phyloP scores from a whole-genome alignment of 2,329 filamentous ascomycete species.

The Colletotrichum eleusines region DNA sequence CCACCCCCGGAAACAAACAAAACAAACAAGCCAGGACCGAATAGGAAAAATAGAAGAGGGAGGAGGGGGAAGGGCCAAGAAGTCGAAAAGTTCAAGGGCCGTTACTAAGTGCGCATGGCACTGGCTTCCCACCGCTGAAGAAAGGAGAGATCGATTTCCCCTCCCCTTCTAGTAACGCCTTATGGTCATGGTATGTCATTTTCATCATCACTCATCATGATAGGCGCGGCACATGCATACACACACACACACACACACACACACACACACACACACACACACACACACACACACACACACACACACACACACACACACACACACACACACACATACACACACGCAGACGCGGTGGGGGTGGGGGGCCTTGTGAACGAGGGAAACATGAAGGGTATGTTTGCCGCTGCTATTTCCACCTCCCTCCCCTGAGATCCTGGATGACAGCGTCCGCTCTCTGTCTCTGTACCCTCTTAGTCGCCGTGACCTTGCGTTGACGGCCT shows the following conservation, averaged over 20 bases:
- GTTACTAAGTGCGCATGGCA: neutral
- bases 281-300: neutral
- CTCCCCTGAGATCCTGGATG: neutral
- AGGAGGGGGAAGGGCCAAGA: neutral
- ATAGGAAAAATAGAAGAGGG: neutral
- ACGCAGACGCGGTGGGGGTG: no score
- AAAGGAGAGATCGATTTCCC: neutral
- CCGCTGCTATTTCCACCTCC: neutral
- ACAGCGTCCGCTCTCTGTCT: neutral
- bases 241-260: no score
- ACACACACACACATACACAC: no score
- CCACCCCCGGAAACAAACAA: neutral
- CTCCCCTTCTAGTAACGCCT: neutral
- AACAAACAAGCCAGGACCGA: neutral
- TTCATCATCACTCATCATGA: neutral
- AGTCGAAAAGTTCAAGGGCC: neutral
- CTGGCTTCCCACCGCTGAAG: neutral
- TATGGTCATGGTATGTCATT: neutral
- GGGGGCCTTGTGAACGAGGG: neutral
- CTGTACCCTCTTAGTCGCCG: neutral
- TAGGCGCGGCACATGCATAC: neutral
- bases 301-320: neutral
- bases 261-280: no score
- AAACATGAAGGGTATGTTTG: slow-evolving; percentile 7
- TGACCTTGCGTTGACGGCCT: neutral